Base-by-base conservation (phyloP, 2,329 filamentous ascomycete species). In the Epichloe uncinata region DNA sequence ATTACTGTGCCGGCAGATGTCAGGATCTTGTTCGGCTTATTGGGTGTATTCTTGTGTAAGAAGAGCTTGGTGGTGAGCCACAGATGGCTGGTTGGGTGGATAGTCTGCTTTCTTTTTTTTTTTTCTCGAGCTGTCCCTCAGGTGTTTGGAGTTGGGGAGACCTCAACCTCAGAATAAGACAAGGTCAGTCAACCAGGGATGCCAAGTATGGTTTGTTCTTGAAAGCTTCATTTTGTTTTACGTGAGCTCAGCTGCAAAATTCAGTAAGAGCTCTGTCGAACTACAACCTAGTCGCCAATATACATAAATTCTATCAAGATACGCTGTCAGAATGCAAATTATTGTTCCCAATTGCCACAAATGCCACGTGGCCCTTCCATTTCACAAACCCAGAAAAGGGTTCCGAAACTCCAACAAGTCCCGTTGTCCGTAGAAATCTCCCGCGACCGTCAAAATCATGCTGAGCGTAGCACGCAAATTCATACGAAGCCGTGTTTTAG, bases 391-490 rank as follows among this genome's bases (percentile, higher is more conserved):
- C 20, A 72, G 67, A 58, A 80, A 81, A 4, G 77, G 77, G 53
- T 84, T 78, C 51, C 88, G 78, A 54, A 83, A 85, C 58, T 85
- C 81, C 45, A 96, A 74, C 54, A 96, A 67, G 65, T 97, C 91
- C 55, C 84, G 76, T 67, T 97, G 91, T 1, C 91, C 89, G 66
- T 90, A 97, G 56, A 86, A 81, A 67, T 95, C 89, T 58, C 88
- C 90, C 45, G 85, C 83, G 36, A 96, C 76, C 0, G 87, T 93
- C 57, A 96, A 72, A 48, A 96, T 87, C 87, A 95, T 95, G 67
- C 94, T 90, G 35, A 96, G 73, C 40, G 88, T 89, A n/a, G 81
- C 84, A 30, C 78, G 73, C 70, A 73, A 73, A 62, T 75, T 79
- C 58, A 71, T 66, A 38, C 67, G 68, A 38, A 63, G 63, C n/a